Evolutionary conservation across 2,329 filamentous ascomycete genomes (phyloP).

Genomic region (Lojkania enalia): DNA sequence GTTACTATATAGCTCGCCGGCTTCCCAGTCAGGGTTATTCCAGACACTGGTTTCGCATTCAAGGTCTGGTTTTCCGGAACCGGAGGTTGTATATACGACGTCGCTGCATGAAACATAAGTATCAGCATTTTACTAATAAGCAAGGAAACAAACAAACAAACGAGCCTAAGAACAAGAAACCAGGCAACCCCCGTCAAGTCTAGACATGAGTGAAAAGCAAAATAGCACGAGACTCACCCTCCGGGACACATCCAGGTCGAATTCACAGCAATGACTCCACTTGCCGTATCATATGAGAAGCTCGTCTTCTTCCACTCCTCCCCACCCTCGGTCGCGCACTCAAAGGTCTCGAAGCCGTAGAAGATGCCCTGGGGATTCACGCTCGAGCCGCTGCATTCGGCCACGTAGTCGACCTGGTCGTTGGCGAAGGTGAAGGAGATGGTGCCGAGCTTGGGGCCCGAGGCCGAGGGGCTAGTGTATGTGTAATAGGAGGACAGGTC

Average conservation of each 20-base stretch:
- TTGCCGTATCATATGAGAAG: constrained; percentile 9
- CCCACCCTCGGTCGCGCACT: constrained; percentile 6
- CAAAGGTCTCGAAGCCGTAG: not conserved
- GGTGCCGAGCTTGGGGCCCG: constrained; percentile 5
- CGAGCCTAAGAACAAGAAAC: too few relatives aligned
- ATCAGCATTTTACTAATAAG: constrained; percentile 5
- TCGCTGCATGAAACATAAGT: constrained; percentile 6
- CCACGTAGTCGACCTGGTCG: constrained; percentile 3
- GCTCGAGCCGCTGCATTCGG: constrained; percentile 4
- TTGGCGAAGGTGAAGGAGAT: constrained; percentile 12
- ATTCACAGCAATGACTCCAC: constrained; percentile 7
- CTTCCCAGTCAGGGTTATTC: constrained; percentile 13
- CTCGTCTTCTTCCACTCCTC: constrained; percentile 6
- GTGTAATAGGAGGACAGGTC: constrained; percentile 11
- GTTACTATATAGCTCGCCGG: constrained; percentile 9
- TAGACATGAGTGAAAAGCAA: not conserved
- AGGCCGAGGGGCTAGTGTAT: constrained; percentile 9
- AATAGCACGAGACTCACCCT: constrained; percentile 7
- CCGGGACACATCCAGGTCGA: constrained; percentile 13
- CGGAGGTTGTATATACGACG: constrained; percentile 2
- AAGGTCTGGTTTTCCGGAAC: constrained; percentile 5
- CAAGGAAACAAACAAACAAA: too few relatives aligned
- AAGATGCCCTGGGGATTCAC: constrained; percentile 12
- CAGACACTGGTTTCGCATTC: constrained; percentile 13
- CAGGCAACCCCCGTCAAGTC: not conserved